Percentiles rank a stretch among this genome's conserved stretches.
phyloP scores from a whole-genome alignment of 352 stramenopile species.

The Pythium phragmiticola region DNA sequence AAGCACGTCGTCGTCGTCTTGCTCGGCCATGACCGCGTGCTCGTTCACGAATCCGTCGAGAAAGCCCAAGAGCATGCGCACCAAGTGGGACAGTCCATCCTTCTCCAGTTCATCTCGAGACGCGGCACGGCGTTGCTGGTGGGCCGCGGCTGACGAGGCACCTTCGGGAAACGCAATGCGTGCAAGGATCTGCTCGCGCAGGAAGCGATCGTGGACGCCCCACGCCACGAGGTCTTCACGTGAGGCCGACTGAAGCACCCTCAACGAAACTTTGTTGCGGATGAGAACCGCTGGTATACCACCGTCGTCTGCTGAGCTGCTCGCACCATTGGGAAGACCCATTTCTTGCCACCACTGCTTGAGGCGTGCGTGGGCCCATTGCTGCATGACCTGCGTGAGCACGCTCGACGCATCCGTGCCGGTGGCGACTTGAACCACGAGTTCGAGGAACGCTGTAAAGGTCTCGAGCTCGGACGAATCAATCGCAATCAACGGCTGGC shows the following conservation, averaged over 20 bases:
- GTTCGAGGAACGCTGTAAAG: slow-evolving; percentile 58
- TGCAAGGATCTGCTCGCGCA: slow-evolving; percentile 50
- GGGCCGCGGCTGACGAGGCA: slow-evolving; percentile 16
- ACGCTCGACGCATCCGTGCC: slow-evolving; percentile 13
- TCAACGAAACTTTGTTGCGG: slow-evolving; percentile 43
- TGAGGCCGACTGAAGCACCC: slow-evolving; percentile 47
- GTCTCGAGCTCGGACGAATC: slow-evolving; percentile 37
- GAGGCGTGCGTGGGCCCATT: slow-evolving; percentile 54
- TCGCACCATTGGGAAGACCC: slow-evolving; percentile 30
- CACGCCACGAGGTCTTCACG: slow-evolving; percentile 72
- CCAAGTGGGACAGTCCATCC: slow-evolving; percentile 55
- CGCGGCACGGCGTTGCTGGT: slow-evolving; percentile 22
- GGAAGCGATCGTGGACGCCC: slow-evolving; percentile 54
- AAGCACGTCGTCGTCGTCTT: slow-evolving; percentile 24
- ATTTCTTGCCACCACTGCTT: slow-evolving; percentile 53
- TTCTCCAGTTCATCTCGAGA: slow-evolving; percentile 24
- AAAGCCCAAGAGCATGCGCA: slow-evolving; percentile 49
- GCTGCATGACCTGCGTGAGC: slow-evolving; percentile 21
- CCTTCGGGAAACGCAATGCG: slow-evolving; percentile 27
- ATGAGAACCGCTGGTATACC: slow-evolving; percentile 41
- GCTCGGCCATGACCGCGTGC: slow-evolving; percentile 10
- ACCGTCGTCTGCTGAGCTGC: slow-evolving; percentile 22
- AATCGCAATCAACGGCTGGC: slow-evolving; percentile 27
- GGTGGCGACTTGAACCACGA: slow-evolving; percentile 44
- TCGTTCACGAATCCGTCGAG: slow-evolving; percentile 57